Evolutionary conservation across 495 filamentous ascomycete genomes (phyloP).

Genomic region (Terfezia claveryi): DNA sequence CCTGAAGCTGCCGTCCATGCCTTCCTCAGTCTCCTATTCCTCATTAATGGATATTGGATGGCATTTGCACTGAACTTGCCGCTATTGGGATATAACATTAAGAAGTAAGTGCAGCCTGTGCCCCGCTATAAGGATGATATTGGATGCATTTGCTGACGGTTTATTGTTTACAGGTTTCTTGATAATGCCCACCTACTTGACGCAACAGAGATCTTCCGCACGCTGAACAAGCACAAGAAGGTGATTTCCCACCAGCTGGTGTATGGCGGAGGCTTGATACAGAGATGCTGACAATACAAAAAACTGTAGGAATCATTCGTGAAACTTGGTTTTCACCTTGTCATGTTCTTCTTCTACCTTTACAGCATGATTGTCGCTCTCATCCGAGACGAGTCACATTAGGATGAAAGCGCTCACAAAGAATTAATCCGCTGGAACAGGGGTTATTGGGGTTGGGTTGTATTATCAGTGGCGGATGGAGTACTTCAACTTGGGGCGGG

Average conservation of each 20-base stretch:
- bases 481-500: too few relatives aligned
- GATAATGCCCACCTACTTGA: constrained; percentile 94
- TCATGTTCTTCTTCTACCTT: constrained; percentile 99
- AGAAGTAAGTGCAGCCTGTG: constrained; percentile 47
- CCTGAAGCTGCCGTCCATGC: constrained; percentile 95
- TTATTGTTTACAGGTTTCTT: constrained; percentile 43
- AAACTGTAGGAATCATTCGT: constrained; percentile 74
- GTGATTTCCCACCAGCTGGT: constrained; percentile 23
- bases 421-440: background rate
- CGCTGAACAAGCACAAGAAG: constrained; percentile 98
- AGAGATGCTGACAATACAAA: background rate
- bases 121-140: background rate
- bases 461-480: too few relatives aligned
- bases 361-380: constrained; percentile 99
- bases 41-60: constrained; percentile 98
- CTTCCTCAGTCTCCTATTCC: constrained; percentile 80
- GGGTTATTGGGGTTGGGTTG: too few relatives aligned
- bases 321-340: constrained; percentile 94
- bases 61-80: constrained; percentile 81
- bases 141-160: background rate
- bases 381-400: constrained; percentile 86
- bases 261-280: background rate
- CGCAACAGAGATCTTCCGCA: constrained; percentile 98
- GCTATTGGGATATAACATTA: constrained; percentile 78
- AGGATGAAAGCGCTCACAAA: background rate